Conservation (phyloP, 805 yeast genomes). For the Ogataea thermomethanolica region DNA sequence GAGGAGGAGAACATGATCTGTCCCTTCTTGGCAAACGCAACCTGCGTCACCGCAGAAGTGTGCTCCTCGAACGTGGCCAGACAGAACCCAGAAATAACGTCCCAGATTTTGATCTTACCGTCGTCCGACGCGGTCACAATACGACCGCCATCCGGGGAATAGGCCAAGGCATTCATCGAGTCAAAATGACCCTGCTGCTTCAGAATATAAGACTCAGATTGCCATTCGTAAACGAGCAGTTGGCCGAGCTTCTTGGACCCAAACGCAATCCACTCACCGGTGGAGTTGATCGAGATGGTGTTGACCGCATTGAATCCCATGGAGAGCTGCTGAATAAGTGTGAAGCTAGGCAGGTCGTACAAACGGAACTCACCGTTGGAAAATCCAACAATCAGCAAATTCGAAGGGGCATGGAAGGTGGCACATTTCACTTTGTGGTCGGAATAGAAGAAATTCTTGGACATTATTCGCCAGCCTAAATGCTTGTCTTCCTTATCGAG, state of each 20-base stretch:
- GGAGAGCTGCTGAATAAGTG: conserved; percentile 76
- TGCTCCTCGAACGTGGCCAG: conserved; percentile 91
- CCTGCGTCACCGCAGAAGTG: conserved; percentile 80
- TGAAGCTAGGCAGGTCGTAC: conserved; percentile 81
- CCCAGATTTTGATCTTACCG: conserved; percentile 97
- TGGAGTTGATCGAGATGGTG: conserved; percentile 69
- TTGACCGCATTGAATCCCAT: conserved; percentile 91
- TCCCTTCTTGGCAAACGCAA: conserved; percentile 84
- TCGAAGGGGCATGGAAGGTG: conserved; percentile 71
- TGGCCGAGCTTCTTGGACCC: conserved; percentile 93
- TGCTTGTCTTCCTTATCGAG: conserved; percentile 42
- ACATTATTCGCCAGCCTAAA: conserved; percentile 78
- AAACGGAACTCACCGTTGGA: conserved; percentile 85
- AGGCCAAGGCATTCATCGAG: conserved; percentile 74
- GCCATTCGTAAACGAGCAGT: conserved; percentile 96
- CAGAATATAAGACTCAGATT: conserved; percentile 89
- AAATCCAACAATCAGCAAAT: conserved; percentile 84
- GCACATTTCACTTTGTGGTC: conserved; percentile 75
- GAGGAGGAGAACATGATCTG: conserved; percentile 90
- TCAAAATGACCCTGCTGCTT: conserved; percentile 98
- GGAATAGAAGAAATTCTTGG: conserved; percentile 70
- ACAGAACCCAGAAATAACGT: conserved; percentile 86
- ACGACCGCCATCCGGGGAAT: conserved; percentile 93
- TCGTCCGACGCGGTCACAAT: conserved; percentile 94
- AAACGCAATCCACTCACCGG: conserved; percentile 97